Conservation (phyloP, 371 early-diverging fungal species). For the Lichtheimia ramosa region DNA sequence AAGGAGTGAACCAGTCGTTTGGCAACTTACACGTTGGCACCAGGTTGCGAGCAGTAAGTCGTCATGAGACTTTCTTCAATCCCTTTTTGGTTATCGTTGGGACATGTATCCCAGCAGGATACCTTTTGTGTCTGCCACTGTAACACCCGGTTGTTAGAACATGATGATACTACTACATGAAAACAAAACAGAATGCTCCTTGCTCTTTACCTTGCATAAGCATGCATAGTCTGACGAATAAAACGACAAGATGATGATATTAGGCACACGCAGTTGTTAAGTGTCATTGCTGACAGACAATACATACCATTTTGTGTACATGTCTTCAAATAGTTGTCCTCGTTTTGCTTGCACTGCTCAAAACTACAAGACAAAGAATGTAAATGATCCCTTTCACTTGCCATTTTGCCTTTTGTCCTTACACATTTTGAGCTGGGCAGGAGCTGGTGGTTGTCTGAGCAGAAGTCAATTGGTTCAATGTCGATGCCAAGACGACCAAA, state of each 20-base stretch:
- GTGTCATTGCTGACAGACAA: not conserved
- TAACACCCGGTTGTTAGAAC: not conserved
- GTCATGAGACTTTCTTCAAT: constrained; percentile 22
- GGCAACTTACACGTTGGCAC: constrained; percentile 23
- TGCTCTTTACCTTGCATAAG: constrained; percentile 20
- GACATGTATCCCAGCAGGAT: constrained; percentile 30
- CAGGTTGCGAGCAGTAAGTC: constrained; percentile 37
- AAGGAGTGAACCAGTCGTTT: not conserved
- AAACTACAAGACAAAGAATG: constrained; percentile 14
- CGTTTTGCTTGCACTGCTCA: constrained; percentile 25
- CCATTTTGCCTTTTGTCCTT: constrained; percentile 4
- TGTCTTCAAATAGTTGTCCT: constrained; percentile 22
- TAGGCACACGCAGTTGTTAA: constrained; percentile 2
- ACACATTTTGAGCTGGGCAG: constrained; percentile 34
- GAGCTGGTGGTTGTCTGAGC: constrained; percentile 17
- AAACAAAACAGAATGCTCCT: not conserved
- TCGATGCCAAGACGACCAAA: constrained; percentile 2
- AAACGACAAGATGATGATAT: not conserved
- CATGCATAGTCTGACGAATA: constrained; percentile 21
- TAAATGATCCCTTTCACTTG: too few species aligned
- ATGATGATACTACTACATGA: not conserved
- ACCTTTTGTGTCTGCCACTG: constrained; percentile 25
- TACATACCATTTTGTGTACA: constrained; percentile 16
- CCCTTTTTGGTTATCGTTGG: constrained; percentile 18
- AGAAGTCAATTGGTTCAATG: constrained; percentile 4